These are phyloP conservation scores for Pascua guehoae DNA, from an alignment of 1,284 basidiomycete species.

Conservation along the genomic window DNA sequence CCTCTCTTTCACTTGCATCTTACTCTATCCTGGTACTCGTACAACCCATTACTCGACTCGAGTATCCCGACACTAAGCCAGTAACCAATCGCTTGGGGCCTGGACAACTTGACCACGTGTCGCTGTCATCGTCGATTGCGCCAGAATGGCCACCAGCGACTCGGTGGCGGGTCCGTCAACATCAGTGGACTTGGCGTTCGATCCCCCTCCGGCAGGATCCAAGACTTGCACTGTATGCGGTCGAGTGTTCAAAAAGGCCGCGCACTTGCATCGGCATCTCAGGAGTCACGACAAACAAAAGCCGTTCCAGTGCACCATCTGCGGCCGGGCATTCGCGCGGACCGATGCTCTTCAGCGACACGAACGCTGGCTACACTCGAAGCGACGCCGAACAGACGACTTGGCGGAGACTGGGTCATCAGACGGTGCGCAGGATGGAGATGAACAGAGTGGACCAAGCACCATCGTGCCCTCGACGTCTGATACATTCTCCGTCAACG, in stretches of 20 bases:
- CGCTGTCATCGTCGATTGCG: too few species aligned
- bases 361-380: slow-evolving; percentile 7
- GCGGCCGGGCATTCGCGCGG: slow-evolving; percentile 5
- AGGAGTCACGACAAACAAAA: slow-evolving; percentile 8
- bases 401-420: not conserved
- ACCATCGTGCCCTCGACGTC: not conserved
- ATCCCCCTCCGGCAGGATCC: not conserved
- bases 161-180: too few species aligned
- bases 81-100: too few species aligned
- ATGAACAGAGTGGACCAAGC: not conserved
- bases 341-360: slow-evolving; percentile 13
- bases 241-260: slow-evolving; percentile 10
- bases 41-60: too few species aligned
- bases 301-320: slow-evolving; percentile 6
- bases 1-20: too few species aligned
- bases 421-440: not conserved
- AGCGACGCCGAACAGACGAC: slow-evolving; percentile 1
- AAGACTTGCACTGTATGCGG: slow-evolving; percentile 8
- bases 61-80: too few species aligned
- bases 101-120: too few species aligned
- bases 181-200: too few species aligned
- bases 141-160: too few species aligned
- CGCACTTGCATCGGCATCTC: slow-evolving; percentile 10
- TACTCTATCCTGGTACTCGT: too few species aligned
- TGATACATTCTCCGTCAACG: not conserved